A percentile compares a stretch with the other conserved stretches of the same genome.
These are phyloP conservation scores for Leishmania mexicana DNA, from an alignment of 208 protist genomes.

Conservation along the genomic window DNA sequence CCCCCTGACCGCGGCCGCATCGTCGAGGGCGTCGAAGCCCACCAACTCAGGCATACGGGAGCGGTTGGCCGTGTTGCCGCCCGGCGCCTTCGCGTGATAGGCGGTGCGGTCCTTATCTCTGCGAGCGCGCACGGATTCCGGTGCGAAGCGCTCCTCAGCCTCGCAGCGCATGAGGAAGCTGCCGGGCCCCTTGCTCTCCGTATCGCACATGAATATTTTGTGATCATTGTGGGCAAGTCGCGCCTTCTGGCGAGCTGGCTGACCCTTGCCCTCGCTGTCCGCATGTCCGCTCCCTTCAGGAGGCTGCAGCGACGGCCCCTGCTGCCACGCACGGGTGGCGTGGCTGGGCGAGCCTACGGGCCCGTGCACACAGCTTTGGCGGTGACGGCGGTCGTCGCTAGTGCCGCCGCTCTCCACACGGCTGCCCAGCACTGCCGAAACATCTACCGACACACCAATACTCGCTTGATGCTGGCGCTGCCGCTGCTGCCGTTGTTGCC, in stretches of 20 bases:
- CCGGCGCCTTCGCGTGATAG: background rate
- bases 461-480: background rate
- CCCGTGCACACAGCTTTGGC: background rate
- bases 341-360: background rate
- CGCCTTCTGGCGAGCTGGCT: background rate
- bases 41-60: background rate
- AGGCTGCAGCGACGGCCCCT: background rate
- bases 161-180: background rate
- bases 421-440: background rate
- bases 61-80: background rate
- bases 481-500: slow-evolving; percentile 7
- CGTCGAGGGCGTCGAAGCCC: background rate
- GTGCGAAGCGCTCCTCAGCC: background rate
- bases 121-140: background rate
- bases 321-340: background rate
- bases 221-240: too few species aligned
- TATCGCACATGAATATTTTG: background rate
- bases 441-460: background rate
- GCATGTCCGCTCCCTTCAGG: background rate
- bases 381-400: background rate
- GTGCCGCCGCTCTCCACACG: background rate
- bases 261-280: background rate
- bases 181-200: background rate
- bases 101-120: background rate
- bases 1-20: background rate